Conservation (phyloP, 2,329 filamentous ascomycete genomes). For the Xylaria sp. region DNA sequence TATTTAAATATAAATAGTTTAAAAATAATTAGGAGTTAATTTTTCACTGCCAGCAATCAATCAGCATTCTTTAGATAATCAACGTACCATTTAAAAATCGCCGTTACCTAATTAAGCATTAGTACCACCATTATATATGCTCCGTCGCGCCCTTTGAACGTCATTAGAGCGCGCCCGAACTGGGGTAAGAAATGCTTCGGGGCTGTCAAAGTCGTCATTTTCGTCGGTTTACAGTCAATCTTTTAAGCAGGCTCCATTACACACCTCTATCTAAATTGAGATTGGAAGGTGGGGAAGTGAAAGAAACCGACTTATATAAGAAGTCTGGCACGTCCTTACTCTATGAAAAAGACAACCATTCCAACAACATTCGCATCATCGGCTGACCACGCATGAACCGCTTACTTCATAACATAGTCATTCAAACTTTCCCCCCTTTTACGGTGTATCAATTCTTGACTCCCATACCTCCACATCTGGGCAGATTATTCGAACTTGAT, state of each 20-base stretch:
- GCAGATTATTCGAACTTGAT: neutral
- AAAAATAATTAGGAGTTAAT: too few species aligned
- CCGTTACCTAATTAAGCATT: too few species aligned
- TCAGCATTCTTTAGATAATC: too few species aligned
- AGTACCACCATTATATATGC: neutral
- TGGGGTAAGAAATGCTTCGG: neutral
- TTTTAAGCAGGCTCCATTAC: neutral
- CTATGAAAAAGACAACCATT: neutral
- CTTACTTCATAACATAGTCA: conserved; percentile 1
- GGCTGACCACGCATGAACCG: conserved; percentile 4
- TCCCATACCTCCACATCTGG: neutral
- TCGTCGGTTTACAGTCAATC: neutral
- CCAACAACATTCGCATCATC: neutral
- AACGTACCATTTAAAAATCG: too few species aligned
- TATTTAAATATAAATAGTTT: too few species aligned
- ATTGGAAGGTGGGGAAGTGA: neutral
- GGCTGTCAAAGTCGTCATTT: conserved; percentile 10
- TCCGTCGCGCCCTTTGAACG: conserved; percentile 27
- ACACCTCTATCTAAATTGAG: neutral
- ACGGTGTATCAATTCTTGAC: neutral
- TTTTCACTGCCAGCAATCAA: too few species aligned
- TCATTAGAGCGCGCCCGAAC: conserved; percentile 20
- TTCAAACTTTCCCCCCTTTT: neutral
- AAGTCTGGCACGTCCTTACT: neutral
- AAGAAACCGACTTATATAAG: conserved; percentile 13